phyloP scores from a whole-genome alignment of 805 yeast species.

The Kazachstania taianensis region DNA sequence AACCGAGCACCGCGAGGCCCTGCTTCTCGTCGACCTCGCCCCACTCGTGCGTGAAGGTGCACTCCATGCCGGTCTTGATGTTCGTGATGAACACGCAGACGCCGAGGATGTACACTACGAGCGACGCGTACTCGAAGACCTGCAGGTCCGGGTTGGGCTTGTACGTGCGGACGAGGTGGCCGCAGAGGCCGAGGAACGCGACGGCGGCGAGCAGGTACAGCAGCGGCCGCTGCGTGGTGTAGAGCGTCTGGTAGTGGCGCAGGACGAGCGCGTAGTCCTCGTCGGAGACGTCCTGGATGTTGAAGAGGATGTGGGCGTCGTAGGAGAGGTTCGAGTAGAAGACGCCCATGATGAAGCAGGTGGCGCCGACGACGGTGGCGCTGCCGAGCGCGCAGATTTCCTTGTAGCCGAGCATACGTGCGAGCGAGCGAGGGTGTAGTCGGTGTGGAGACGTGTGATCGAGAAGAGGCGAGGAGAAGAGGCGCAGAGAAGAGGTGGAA shows the following conservation, averaged over 20 bases:
- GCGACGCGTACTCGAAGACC: slow-evolving; percentile 81
- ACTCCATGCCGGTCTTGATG: slow-evolving; percentile 65
- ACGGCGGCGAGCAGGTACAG: slow-evolving; percentile 44
- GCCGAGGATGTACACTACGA: slow-evolving; percentile 62
- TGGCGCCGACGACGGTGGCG: slow-evolving; percentile 30
- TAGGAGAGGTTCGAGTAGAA: slow-evolving; percentile 73
- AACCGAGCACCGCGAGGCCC: slow-evolving; percentile 87
- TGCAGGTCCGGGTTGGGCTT: slow-evolving; percentile 80
- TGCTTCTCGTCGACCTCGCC: slow-evolving; percentile 84
- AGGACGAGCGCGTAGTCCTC: slow-evolving; percentile 52
- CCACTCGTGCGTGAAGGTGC: slow-evolving; percentile 70
- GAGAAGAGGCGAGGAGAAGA: background rate
- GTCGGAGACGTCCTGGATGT: slow-evolving; percentile 33
- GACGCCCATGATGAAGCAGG: slow-evolving; percentile 74
- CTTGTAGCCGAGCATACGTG: slow-evolving; percentile 14
- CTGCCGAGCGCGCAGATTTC: slow-evolving; percentile 26
- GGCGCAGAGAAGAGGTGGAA: no score
- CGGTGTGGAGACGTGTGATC: background rate
- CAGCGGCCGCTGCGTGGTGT: slow-evolving; percentile 40
- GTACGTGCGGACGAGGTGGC: slow-evolving; percentile 67
- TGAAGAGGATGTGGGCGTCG: slow-evolving; percentile 67
- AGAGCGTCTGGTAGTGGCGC: slow-evolving; percentile 67
- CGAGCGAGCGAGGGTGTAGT: background rate
- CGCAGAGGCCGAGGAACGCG: slow-evolving; percentile 62
- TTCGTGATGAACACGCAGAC: slow-evolving; percentile 78